Percentiles rank a stretch among this genome's conserved stretches.
phyloP scores from a whole-genome alignment of 176 grass and related monocot genomes.

The Zoysia japonica region DNA sequence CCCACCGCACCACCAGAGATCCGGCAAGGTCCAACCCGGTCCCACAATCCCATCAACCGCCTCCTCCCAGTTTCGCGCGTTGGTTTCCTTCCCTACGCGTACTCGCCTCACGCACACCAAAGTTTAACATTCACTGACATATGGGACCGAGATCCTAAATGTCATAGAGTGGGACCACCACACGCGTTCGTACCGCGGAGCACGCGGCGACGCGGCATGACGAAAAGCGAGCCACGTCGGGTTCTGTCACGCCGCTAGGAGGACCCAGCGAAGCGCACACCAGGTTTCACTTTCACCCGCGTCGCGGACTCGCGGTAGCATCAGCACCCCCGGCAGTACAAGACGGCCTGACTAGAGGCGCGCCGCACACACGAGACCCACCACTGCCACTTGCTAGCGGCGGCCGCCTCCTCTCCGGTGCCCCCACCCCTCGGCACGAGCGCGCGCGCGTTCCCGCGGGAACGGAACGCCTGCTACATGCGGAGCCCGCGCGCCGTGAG shows the following conservation, averaged over 20 bases:
- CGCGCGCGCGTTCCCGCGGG: no score
- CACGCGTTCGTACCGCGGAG: conserved; percentile 7
- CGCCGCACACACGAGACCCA: not conserved
- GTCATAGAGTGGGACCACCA: not conserved
- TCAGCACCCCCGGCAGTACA: not conserved
- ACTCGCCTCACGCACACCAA: not conserved
- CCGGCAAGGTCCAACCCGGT: not conserved
- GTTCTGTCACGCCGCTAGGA: not conserved
- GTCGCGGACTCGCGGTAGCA: not conserved
- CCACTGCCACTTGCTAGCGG: conserved; percentile 18
- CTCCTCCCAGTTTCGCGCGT: not conserved
- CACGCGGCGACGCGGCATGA: conserved; percentile 19
- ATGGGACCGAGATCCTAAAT: not conserved
- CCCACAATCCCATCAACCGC: not conserved
- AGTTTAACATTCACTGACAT: rapidly evolving
- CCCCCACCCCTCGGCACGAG: no score
- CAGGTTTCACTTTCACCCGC: not conserved
- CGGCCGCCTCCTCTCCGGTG: not conserved
- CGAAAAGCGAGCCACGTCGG: not conserved
- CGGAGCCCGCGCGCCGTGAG: not conserved
- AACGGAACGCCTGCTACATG: no score
- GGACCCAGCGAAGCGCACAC: conserved; percentile 4
- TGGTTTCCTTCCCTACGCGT: not conserved
- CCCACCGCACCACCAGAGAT: conserved; percentile 18
- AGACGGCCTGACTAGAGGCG: not conserved